Evolutionary conservation across 805 yeast species (phyloP), one percentile per base, ranked within the genome.

Genomic region (Schwanniomyces vanrijiae): DNA sequence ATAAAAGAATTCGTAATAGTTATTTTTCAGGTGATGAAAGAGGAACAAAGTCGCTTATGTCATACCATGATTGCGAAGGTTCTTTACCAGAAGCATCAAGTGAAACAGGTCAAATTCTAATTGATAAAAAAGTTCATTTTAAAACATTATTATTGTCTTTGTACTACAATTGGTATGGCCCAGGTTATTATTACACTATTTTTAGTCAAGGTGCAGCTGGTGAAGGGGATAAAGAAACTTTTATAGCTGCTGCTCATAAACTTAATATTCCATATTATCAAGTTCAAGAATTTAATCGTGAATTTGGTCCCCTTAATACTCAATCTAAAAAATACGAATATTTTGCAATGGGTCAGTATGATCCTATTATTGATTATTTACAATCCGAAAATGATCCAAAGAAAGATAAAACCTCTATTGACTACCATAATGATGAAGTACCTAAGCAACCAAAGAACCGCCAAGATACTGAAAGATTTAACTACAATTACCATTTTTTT

Each of bases 151-250:
- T 69, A 2, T 58, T 71, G 40, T 56, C 74, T 4, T 53, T 69
- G 61, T 71, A 69, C 55, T 71, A 71, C 48, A 71, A 71, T 51
- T 61, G 53, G 50, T 66, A 56, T 43, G 75, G 76, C 0, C 70
- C 70, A 14, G 59, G 61, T 34, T 66, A 59, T 49, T 71, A 58
- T 55, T 71, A 71, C 50, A 66, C 75, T 9, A 59, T 71, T 44
- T 55, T 70, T 21, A 62, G 62, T 48, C 76, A 71, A 53, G 76
- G 76, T 5, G 71, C 72, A 0, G 73, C 72, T 2, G 76, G 75
- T 3, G 71, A 66, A 53, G 76, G 76, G 21, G 76, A 71, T 48
- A 69, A 69, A 49, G 76, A 71, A 46, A 71, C 75, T 10, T 69
- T 71, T 45, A 57, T 70, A 13, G 72, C 76, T 0, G 75, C 75